Base-by-base conservation (phyloP, 805 yeast species). In the Candida incommunis region DNA sequence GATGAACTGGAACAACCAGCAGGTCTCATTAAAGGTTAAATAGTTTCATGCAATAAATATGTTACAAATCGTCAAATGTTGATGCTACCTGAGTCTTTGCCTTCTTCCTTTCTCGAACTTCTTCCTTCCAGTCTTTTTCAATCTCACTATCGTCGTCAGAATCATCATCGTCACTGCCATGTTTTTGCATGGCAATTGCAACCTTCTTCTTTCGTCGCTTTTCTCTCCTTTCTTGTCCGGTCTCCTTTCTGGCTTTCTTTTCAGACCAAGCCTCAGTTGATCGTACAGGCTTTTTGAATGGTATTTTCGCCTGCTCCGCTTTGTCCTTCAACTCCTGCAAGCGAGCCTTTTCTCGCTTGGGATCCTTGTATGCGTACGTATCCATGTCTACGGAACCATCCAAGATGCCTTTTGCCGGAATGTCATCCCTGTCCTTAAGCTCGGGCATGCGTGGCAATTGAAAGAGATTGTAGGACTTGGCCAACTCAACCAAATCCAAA, bases 371-470 rank as follows among this genome's bases (percentile, higher is more conserved):
- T 7, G 70, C 64, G 58, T 74, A 85, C 1, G 61, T 66, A 50
- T 82, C 85, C 76, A 84, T 72, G 52, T 84, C 80, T 18, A 87
- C 68, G 2, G 66, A 66, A 23, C 65, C 70, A 1, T 78, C 71
- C 27, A 84, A 62, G 86, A 88, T 85, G 1, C 96, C 96, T 49
- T 76, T 79, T 25, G 71, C 75, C 0, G 87, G 83, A 54, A 78
- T 64, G 11, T 61, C 51, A 2, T 70, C 74, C 31, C 64, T 57
- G 24, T 69, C 56, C 21, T 79, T 72, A 25, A 77, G 64, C 58
- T 92, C 99, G 0, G 98, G 98, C 97, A 94, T 92, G 53, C 79
- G 76, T 5, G 99, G 99, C 47, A 90, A 64, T 52, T 96, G 70
- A 40, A 84, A 62, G 2, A 92, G 62, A 1, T 96, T 95, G 60